Base-by-base conservation (phyloP, 345 rosid species). In the Firmiana major region DNA sequence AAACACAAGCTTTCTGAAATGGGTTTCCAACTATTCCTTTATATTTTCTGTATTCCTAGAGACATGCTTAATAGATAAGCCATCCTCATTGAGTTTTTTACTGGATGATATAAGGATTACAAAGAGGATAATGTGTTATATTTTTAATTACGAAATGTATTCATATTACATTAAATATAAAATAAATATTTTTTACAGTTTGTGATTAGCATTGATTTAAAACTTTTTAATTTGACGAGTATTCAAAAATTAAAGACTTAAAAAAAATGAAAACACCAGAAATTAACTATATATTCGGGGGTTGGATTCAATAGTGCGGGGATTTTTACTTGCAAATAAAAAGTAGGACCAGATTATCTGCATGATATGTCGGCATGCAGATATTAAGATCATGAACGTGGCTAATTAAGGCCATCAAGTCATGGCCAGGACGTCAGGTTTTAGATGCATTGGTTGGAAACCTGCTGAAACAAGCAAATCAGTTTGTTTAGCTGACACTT, bases 401-500 rank as follows among this genome's bases (percentile, higher is more conserved):
- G 63, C 79, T 28, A 48, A 21, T 70, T 40, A 38, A 73, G 49
- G 48, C 62, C 77, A 75, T 26, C 46, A 34, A 78, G 22, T 54
- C 75, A 78, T 60, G 34, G 63, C 22, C 57, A 58, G 16, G 79
- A n/a, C 63, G 74, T 75, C 62, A 79, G 78, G 71, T 73, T 81
- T 54, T 80, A 57, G 78, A 77, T 74, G 79, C 58, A 63, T 79
- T 77, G 82, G 87, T 84, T 80, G 64, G 84, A 84, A 86, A 84
- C 84, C 81, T 82, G 82, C 28, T 46, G 76, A 75, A 83, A 77
- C 82, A 88, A 84, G 89, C 83, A 86, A 80, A 79, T 81, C 83
- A 81, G 83, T 79, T 77, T 82, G 89, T 86, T 86, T 78, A 83
- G 81, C 89, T 68, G 84, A 86, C 77, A 78, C 84, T 75, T 80